Evolutionary conservation across 257 asterid genomes (phyloP).

Genomic region (Leonotis leonurus): DNA sequence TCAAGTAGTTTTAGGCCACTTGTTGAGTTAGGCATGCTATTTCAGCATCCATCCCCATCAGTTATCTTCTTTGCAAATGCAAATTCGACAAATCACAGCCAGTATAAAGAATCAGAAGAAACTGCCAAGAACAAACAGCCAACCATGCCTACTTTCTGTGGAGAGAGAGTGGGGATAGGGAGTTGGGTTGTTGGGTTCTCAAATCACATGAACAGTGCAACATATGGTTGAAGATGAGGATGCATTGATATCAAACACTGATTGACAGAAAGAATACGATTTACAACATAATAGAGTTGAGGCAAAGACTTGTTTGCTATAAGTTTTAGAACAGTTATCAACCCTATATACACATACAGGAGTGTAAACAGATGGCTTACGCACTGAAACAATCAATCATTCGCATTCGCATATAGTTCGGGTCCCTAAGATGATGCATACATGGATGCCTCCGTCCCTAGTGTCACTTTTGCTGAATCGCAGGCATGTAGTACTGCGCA

Average conservation of each 20-base stretch:
- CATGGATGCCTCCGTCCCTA: conserved; percentile 24
- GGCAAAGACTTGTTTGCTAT: conserved; percentile 6
- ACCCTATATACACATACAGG: conserved; percentile 11
- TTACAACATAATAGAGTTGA: conserved; percentile 15
- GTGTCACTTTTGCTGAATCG: conserved; percentile 27
- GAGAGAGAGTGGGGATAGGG: too few species aligned
- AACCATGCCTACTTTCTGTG: too few species aligned
- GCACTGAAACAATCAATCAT: background rate
- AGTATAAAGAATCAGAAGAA: too few species aligned
- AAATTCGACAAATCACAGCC: too few species aligned
- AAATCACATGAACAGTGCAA: background rate
- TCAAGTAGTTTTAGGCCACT: too few species aligned
- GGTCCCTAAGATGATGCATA: conserved; percentile 43
- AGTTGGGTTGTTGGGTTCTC: background rate
- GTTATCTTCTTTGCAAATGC: too few species aligned
- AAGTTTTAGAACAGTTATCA: background rate
- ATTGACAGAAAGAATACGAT: conserved; percentile 4
- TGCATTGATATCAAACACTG: background rate
- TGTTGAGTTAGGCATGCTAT: too few species aligned
- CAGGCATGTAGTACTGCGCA: conserved; percentile 70
- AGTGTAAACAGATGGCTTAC: background rate
- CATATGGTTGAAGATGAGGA: background rate
- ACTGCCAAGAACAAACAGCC: too few species aligned
- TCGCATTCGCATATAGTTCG: background rate
- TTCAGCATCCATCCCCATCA: too few species aligned